phyloP scores from a whole-genome alignment of 768 basidiomycete species.

The Fomitopsis pulvina region DNA sequence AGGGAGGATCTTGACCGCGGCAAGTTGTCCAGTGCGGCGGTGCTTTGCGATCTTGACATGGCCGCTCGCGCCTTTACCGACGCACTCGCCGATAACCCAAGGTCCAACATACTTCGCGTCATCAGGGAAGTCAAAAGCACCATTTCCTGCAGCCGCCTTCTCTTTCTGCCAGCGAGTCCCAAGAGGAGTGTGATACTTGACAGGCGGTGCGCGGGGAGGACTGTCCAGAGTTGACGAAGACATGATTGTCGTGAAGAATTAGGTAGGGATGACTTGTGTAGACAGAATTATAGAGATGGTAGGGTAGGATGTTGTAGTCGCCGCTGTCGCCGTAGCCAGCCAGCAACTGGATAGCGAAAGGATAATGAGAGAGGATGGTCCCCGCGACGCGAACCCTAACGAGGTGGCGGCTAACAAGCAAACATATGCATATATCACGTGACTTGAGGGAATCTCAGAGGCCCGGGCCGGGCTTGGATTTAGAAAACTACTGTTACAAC shows the following conservation, averaged over 20 bases:
- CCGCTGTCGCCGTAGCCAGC: slow-evolving; percentile 2
- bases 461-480: too few species aligned
- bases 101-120: slow-evolving; percentile 87
- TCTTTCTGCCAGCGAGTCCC: slow-evolving; percentile 88
- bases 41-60: slow-evolving; percentile 93
- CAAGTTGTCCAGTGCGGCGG: slow-evolving; percentile 78
- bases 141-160: slow-evolving; percentile 69
- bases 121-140: slow-evolving; percentile 73
- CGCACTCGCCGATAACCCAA: slow-evolving; percentile 90
- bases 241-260: slow-evolving; percentile 1
- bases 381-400: slow-evolving; percentile 7
- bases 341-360: not conserved
- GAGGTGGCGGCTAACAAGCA: slow-evolving; percentile 3
- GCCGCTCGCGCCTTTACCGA: slow-evolving; percentile 91
- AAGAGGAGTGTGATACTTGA: slow-evolving; percentile 59
- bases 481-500: too few species aligned
- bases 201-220: slow-evolving; percentile 67
- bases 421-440: too few species aligned
- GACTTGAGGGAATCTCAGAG: too few species aligned
- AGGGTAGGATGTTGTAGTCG: not conserved
- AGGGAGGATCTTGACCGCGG: slow-evolving; percentile 94
- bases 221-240: slow-evolving; percentile 25
- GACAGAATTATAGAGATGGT: not conserved
- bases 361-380: not conserved
- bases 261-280: slow-evolving; percentile 1